Evolutionary conservation across 164 flowering plant species (phyloP).

Genomic region (Taxillus chinensis): DNA sequence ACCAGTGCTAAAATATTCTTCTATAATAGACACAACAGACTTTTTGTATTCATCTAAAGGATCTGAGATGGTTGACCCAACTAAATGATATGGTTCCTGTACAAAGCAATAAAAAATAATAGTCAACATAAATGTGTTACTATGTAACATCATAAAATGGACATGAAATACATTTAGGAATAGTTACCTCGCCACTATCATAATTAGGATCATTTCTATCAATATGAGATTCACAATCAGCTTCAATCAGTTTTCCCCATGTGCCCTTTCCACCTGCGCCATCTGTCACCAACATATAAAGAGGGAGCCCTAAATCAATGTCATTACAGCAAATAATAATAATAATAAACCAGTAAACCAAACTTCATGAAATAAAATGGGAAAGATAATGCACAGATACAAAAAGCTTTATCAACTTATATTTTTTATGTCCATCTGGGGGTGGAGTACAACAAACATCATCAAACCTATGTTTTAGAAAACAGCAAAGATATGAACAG

Average conservation of each 20-base stretch:
- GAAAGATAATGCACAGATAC: no score
- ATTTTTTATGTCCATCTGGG: no score
- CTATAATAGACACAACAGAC: conserved; percentile 72
- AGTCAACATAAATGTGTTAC: not conserved
- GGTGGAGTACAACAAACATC: no score
- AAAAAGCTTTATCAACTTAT: no score
- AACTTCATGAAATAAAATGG: no score
- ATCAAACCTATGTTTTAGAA: no score
- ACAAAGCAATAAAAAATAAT: conserved; percentile 1
- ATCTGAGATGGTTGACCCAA: conserved; percentile 63
- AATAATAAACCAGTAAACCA: no score
- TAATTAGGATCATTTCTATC: conserved; percentile 99
- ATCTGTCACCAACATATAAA: conserved; percentile 34
- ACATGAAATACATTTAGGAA: not conserved
- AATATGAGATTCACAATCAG: conserved; percentile 63
- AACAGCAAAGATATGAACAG: no score
- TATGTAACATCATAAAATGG: no score
- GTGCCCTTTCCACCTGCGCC: conserved; percentile 99
- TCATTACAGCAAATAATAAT: not conserved
- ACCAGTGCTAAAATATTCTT: conserved; percentile 86
- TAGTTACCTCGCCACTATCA: conserved; percentile 90
- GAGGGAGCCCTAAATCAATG: not conserved
- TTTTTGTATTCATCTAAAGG: conserved; percentile 94
- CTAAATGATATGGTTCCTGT: conserved; percentile 94
- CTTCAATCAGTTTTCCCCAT: conserved; percentile 96